These are phyloP conservation scores for Tylopilus plumbeoviolaceoides DNA, from an alignment of 768 basidiomycete species.

Conservation along the genomic window DNA sequence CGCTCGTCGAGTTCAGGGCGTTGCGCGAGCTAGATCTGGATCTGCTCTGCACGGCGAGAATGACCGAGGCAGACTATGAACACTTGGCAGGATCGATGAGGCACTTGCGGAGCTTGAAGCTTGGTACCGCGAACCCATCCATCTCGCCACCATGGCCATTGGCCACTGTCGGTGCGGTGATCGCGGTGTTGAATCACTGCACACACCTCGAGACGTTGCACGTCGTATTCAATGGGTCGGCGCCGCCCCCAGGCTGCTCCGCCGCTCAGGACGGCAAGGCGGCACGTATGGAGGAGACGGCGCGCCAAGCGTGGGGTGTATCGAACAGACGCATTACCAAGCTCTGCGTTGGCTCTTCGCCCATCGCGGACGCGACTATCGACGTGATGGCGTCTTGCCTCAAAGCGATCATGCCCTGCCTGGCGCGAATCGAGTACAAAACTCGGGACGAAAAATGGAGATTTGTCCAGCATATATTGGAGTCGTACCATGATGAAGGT, in stretches of 20 bases:
- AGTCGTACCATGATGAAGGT: background rate
- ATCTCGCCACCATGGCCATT: background rate
- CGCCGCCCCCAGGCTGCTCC: background rate
- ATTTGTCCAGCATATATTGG: conserved; percentile 4
- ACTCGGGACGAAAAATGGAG: conserved; percentile 4
- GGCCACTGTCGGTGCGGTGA: conserved; percentile 13
- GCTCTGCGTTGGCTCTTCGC: conserved; percentile 18
- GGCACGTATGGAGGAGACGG: background rate
- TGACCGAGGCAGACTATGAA: conserved; percentile 10
- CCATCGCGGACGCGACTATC: conserved; percentile 3
- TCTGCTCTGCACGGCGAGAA: conserved; percentile 3
- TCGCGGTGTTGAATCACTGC: conserved; percentile 12
- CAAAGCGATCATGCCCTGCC: conserved; percentile 11
- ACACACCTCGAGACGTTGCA: conserved; percentile 8
- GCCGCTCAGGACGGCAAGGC: background rate
- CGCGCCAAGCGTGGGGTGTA: conserved; percentile 1
- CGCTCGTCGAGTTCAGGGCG: conserved; percentile 11
- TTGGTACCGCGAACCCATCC: conserved; percentile 12
- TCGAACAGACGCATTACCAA: conserved; percentile 9
- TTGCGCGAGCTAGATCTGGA: conserved; percentile 19
- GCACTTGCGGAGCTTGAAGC: conserved; percentile 10
- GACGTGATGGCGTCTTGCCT: conserved; percentile 9
- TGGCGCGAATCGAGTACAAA: conserved; percentile 1
- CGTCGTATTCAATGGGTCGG: conserved; percentile 15
- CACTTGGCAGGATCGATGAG: conserved; percentile 9